Percentiles rank a stretch among this genome's conserved stretches.
Conservation (phyloP, 2,329 filamentous ascomycete species). For the Aspergillus aculeatinus region DNA sequence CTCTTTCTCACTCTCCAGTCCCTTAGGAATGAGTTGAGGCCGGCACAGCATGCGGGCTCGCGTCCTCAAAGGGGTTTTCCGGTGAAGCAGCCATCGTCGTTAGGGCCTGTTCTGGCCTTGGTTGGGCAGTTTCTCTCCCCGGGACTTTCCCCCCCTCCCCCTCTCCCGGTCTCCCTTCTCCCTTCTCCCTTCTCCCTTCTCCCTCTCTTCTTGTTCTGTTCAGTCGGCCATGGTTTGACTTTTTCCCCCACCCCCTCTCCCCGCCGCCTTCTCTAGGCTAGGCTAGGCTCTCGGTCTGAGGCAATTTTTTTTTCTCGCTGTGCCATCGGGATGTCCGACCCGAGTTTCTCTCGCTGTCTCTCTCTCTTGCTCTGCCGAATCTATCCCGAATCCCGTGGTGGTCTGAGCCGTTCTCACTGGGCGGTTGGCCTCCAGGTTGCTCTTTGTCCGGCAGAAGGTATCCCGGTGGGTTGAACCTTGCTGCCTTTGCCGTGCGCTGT, state of each 20-base stretch:
- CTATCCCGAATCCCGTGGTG: constrained; percentile 28
- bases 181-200: neutral
- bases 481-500: neutral
- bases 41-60: neutral
- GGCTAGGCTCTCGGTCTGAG: constrained; percentile 10
- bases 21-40: constrained; percentile 1
- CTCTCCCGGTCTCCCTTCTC: neutral
- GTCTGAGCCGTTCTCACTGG: constrained; percentile 22
- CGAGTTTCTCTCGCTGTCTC: constrained; percentile 11
- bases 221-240: neutral
- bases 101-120: constrained; percentile 2
- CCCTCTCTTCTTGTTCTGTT: neutral
- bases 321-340: constrained; percentile 22
- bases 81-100: constrained; percentile 17
- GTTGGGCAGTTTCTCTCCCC: constrained; percentile 1
- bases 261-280: constrained; percentile 1
- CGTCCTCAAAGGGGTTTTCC: constrained; percentile 21
- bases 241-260: constrained; percentile 1
- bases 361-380: constrained; percentile 17
- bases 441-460: neutral
- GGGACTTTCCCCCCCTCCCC: neutral
- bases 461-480: neutral
- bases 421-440: neutral
- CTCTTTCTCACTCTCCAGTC: neutral
- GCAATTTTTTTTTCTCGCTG: constrained; percentile 13